Evolutionary conservation across 177 flowering plant genomes (phyloP).

Genomic region (Vitis hybrid): DNA sequence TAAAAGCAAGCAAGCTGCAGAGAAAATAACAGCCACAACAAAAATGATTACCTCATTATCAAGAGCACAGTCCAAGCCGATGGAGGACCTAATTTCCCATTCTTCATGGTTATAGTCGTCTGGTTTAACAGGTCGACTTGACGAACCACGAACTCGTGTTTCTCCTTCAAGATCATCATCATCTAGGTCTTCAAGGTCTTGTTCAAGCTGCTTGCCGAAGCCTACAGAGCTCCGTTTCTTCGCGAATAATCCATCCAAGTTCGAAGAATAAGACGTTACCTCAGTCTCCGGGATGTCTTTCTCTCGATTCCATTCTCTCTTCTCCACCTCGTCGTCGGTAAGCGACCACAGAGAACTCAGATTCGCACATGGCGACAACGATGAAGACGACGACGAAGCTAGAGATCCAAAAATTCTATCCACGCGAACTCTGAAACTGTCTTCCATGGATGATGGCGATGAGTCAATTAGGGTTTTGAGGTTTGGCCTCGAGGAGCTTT

Average conservation of each 20-base stretch:
- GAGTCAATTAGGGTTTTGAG: constrained; percentile 8
- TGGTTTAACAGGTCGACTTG: constrained; percentile 14
- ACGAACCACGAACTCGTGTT: constrained; percentile 3
- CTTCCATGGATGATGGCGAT: constrained; percentile 53
- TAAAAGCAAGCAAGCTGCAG: not conserved
- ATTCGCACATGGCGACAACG: constrained; percentile 15
- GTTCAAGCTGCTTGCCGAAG: constrained; percentile 21
- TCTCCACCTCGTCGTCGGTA: constrained; percentile 69
- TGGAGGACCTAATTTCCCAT: constrained; percentile 59
- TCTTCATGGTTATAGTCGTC: constrained; percentile 50
- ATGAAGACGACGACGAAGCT: constrained; percentile 17
- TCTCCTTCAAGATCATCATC: constrained; percentile 27
- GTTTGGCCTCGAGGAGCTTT: not conserved
- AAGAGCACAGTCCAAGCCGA: constrained; percentile 77
- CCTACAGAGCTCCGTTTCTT: constrained; percentile 7
- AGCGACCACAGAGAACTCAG: constrained; percentile 62
- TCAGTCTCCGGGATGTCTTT: constrained; percentile 27
- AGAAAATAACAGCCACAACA: not conserved
- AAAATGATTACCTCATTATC: constrained; percentile 68
- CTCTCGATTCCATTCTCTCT: constrained; percentile 63
- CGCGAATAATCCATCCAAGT: not conserved
- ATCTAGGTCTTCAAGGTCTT: constrained; percentile 33
- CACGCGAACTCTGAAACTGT: constrained; percentile 70
- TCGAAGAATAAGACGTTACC: constrained; percentile 14
- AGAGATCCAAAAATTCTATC: constrained; percentile 71